Conservation (phyloP, 108 stramenopile species). For the Pseudonitzschia pungens region DNA sequence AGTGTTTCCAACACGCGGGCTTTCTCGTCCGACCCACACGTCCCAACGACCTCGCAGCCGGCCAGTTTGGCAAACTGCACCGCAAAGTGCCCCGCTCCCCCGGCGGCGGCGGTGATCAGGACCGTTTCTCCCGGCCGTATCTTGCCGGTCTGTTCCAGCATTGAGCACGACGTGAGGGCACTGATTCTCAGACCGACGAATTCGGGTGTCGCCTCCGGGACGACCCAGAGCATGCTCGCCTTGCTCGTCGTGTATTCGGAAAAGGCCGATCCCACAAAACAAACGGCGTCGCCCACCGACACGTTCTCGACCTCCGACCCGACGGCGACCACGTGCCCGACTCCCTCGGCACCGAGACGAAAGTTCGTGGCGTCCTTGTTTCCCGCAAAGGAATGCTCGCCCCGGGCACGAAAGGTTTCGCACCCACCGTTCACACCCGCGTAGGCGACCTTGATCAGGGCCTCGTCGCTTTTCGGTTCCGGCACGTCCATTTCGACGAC, state of each 20-base stretch:
- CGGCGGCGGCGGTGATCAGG: neutral
- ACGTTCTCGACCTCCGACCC: neutral
- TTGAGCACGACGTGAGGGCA: neutral
- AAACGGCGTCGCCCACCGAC: conserved; percentile 1
- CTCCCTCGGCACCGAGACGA: conserved; percentile 9
- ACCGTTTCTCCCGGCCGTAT: neutral
- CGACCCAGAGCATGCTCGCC: neutral
- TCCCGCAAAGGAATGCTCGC: conserved; percentile 5
- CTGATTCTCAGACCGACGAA: neutral
- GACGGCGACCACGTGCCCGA: conserved; percentile 1
- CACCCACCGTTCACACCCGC: conserved; percentile 17
- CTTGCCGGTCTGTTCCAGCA: neutral
- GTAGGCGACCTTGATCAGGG: conserved; percentile 4
- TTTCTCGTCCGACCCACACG: neutral
- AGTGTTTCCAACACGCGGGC: neutral
- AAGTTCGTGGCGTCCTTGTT: neutral
- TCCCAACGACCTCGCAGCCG: neutral
- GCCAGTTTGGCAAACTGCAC: neutral
- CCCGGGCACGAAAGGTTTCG: conserved; percentile 17
- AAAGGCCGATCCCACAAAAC: conserved; percentile 5
- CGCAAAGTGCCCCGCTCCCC: conserved; percentile 3
- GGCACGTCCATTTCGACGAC: neutral
- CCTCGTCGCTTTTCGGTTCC: neutral
- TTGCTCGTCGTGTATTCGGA: conserved; percentile 5
- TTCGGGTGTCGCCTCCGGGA: neutral